Conservation (phyloP, 148 eudicot species). For the Fallopia convolvulus region DNA sequence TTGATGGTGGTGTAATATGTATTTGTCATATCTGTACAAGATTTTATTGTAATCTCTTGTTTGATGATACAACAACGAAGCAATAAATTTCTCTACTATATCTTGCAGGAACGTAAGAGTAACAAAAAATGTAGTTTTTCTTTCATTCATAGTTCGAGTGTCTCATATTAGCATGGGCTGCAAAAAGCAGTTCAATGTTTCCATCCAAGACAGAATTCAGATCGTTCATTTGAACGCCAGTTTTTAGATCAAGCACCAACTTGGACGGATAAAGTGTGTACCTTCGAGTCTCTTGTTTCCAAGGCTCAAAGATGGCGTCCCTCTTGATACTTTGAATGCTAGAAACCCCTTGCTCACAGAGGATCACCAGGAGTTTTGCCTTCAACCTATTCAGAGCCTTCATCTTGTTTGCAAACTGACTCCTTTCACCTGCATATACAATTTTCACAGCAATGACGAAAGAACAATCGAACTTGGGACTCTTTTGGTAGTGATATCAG, state of each 20-base stretch:
- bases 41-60: no score
- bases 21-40: no score
- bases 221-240: slow-evolving; percentile 59
- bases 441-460: neutral
- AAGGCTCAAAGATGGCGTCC: slow-evolving; percentile 23
- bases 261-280: slow-evolving; percentile 53
- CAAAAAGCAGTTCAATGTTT: slow-evolving; percentile 55
- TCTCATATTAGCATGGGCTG: slow-evolving; percentile 54
- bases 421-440: slow-evolving; percentile 65
- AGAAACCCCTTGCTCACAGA: slow-evolving; percentile 48
- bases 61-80: no score
- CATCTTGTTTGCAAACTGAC: slow-evolving; percentile 63
- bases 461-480: neutral
- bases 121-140: neutral
- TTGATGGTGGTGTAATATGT: no score
- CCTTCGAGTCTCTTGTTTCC: slow-evolving; percentile 49
- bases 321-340: slow-evolving; percentile 27
- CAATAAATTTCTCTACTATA: neutral
- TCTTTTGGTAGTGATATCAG: no score
- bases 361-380: slow-evolving; percentile 54
- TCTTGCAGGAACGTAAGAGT: neutral
- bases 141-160: slow-evolving; percentile 14
- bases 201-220: slow-evolving; percentile 70
- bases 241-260: slow-evolving; percentile 67
- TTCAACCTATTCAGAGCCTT: slow-evolving; percentile 81